Percentiles rank a stretch among this genome's conserved stretches.
phyloP scores from a whole-genome alignment of 73 alveolate genomes.

The Paramecium caudatum region DNA sequence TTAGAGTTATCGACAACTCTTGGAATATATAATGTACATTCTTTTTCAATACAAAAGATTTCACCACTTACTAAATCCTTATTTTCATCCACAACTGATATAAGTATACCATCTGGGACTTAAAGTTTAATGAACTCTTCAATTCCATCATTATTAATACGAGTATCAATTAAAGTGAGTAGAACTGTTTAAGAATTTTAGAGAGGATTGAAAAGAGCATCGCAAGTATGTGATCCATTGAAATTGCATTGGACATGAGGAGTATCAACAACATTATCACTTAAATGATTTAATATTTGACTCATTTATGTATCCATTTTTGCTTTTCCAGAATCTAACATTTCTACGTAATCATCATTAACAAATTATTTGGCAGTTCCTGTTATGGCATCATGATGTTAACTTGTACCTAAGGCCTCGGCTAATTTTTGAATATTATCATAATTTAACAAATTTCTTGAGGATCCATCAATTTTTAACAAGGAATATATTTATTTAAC shows the following conservation, averaged over 20 bases:
- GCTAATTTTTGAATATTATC: background rate
- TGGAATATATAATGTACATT: background rate
- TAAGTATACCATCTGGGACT: background rate
- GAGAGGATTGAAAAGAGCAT: background rate
- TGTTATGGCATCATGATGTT: slow-evolving; percentile 95
- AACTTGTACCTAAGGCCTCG: slow-evolving; percentile 78
- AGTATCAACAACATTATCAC: background rate
- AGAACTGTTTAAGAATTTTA: background rate
- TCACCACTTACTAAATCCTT: background rate
- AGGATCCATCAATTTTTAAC: background rate
- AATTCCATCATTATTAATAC: background rate
- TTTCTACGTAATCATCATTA: slow-evolving; percentile 83
- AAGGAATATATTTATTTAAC: slow-evolving; percentile 30
- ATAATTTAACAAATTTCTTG: background rate
- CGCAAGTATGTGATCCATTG: slow-evolving; percentile 33
- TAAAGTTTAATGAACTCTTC: background rate
- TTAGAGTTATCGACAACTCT: slow-evolving; percentile 30
- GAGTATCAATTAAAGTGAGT: slow-evolving; percentile 32
- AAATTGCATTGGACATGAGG: slow-evolving; percentile 41
- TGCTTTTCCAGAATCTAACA: background rate
- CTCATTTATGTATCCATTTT: slow-evolving; percentile 3
- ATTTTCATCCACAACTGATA: background rate
- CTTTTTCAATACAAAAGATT: background rate
- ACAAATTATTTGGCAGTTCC: slow-evolving; percentile 93
- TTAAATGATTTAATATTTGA: background rate